A percentile compares a stretch with the other conserved stretches of the same genome.
Evolutionary conservation across 192 early-diverging fungal species (phyloP).

Genomic region (Linnemannia hyalina): DNA sequence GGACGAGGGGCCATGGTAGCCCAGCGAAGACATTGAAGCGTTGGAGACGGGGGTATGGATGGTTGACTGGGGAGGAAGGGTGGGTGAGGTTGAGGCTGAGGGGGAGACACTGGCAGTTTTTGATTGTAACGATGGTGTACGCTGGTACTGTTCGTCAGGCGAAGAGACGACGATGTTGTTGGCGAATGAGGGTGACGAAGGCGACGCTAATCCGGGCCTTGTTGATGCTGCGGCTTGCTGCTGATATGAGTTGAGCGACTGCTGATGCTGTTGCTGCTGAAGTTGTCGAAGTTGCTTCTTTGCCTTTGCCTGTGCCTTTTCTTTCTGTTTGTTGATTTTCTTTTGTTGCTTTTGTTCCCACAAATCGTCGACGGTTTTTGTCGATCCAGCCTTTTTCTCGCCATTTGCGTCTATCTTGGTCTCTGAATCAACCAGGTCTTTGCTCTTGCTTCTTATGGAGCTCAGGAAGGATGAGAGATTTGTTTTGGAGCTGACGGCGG

Average conservation of each 20-base stretch:
- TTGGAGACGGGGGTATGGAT: neutral
- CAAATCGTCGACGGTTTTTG: slow-evolving; percentile 10
- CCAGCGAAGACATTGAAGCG: neutral
- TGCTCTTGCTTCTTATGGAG: slow-evolving; percentile 13
- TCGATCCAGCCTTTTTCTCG: neutral
- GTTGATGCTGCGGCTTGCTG: slow-evolving; percentile 17
- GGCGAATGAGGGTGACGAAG: neutral
- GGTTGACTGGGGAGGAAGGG: neutral
- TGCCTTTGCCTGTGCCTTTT: slow-evolving; percentile 17
- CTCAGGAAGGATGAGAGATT: slow-evolving; percentile 38
- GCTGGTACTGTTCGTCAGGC: neutral
- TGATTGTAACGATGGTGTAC: neutral
- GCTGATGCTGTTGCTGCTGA: slow-evolving; percentile 4
- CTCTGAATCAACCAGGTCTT: neutral
- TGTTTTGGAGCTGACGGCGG: slow-evolving; percentile 21
- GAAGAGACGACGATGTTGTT: neutral
- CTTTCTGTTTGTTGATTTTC: slow-evolving; percentile 26
- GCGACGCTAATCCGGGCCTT: neutral
- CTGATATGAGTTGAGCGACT: neutral
- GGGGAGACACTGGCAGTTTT: neutral
- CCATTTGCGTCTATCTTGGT: neutral
- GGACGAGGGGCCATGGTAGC: neutral
- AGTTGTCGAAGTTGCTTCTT: slow-evolving; percentile 10
- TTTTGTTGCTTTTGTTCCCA: slow-evolving; percentile 39
- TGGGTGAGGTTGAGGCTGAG: neutral